Conservation (phyloP, 441 rosid genomes). For the Populus hybrid region DNA sequence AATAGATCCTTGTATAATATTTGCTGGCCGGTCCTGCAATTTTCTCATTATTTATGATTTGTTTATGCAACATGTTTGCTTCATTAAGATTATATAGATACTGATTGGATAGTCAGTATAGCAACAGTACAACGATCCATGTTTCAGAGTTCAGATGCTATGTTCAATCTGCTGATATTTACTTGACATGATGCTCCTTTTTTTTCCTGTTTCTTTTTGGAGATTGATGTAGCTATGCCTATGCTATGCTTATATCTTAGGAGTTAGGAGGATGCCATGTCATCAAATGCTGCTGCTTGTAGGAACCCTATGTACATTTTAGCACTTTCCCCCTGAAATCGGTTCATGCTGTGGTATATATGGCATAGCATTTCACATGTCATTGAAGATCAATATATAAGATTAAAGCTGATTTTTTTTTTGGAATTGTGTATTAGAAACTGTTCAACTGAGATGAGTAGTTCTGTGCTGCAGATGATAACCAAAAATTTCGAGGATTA, state of each 20-base stretch:
- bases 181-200: neutral
- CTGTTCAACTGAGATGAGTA: slow-evolving; percentile 6
- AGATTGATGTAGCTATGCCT: neutral
- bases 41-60: too few relatives aligned
- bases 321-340: neutral
- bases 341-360: neutral
- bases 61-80: too few relatives aligned
- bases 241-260: neutral
- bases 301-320: neutral
- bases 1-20: neutral
- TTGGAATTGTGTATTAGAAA: neutral
- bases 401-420: neutral
- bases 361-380: neutral
- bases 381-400: neutral
- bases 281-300: neutral
- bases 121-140: too few relatives aligned
- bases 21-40: too few relatives aligned
- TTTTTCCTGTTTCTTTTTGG: neutral
- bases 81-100: too few relatives aligned
- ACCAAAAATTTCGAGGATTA: slow-evolving; percentile 98
- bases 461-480: slow-evolving; percentile 69
- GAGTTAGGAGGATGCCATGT: neutral
- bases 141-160: neutral
- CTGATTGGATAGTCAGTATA: too few relatives aligned
- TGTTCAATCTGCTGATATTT: neutral